phyloP scores from a whole-genome alignment of 2,329 filamentous ascomycete genomes.

The Paraconiothyrium sp. region DNA sequence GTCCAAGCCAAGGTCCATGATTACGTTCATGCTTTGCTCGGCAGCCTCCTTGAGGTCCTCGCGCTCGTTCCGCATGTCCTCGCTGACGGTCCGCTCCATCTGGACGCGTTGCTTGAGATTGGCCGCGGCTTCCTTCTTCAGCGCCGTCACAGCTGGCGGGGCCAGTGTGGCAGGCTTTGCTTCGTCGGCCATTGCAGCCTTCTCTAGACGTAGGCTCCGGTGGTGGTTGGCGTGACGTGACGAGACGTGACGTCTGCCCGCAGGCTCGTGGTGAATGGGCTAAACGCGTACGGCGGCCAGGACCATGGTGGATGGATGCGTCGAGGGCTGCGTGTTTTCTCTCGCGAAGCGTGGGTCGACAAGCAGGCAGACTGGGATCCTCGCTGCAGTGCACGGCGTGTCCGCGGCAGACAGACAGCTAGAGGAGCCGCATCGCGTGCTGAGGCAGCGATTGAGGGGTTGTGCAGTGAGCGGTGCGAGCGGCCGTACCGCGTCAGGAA shows the following conservation, averaged over 20 bases:
- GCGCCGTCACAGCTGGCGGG: slow-evolving; percentile 55
- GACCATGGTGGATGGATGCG: slow-evolving; percentile 43
- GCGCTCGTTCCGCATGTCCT: slow-evolving; percentile 91
- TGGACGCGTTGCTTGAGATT: slow-evolving; percentile 38
- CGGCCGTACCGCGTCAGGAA: slow-evolving; percentile 16
- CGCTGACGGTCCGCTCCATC: slow-evolving; percentile 75
- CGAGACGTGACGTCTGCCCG: slow-evolving; percentile 33
- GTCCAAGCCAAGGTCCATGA: slow-evolving; percentile 91
- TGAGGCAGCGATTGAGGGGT: slow-evolving; percentile 36
- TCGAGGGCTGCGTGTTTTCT: slow-evolving; percentile 16
- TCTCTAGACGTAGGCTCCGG: slow-evolving; percentile 20
- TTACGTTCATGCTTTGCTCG: slow-evolving; percentile 95
- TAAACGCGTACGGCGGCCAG: slow-evolving; percentile 40
- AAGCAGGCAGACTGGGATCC: slow-evolving; percentile 22
- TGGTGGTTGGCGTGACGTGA: slow-evolving; percentile 23
- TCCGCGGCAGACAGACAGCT: slow-evolving; percentile 27
- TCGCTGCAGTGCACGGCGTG: slow-evolving; percentile 24
- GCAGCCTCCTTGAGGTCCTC: slow-evolving; percentile 95
- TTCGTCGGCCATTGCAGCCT: slow-evolving; percentile 41
- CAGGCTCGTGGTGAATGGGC: slow-evolving; percentile 39
- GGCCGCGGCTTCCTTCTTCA: slow-evolving; percentile 52
- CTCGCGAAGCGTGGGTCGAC: slow-evolving; percentile 17
- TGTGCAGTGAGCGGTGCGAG: slow-evolving; percentile 29
- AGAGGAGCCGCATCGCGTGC: slow-evolving; percentile 39
- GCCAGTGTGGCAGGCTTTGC: slow-evolving; percentile 46